Evolutionary conservation across 2,329 filamentous ascomycete genomes (phyloP).

Genomic region (Diaporthe vaccinii): DNA sequence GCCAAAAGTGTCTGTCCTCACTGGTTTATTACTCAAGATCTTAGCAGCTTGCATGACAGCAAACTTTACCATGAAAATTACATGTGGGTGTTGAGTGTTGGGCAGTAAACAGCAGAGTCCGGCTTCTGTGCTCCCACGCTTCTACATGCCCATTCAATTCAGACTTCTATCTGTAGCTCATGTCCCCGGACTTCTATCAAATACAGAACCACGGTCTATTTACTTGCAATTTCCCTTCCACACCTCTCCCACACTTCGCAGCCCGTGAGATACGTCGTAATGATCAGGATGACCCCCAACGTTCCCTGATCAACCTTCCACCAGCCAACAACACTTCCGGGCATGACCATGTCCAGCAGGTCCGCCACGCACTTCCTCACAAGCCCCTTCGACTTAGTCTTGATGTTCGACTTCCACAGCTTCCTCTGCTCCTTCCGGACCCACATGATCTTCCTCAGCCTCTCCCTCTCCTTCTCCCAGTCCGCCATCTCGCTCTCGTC

Average conservation of each 20-base stretch:
- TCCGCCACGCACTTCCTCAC: conserved; percentile 67
- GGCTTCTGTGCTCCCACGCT: background rate
- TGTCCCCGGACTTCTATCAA: background rate
- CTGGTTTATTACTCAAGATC: background rate
- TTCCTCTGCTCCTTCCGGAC: conserved; percentile 52
- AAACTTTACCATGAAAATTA: background rate
- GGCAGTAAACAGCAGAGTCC: background rate
- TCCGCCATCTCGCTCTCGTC: conserved; percentile 42
- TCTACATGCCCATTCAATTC: background rate
- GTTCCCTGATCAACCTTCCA: conserved; percentile 62
- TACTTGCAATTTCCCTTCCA: conserved; percentile 43
- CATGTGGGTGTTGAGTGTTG: too few relatives aligned
- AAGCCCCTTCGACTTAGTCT: conserved; percentile 52
- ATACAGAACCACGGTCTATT: background rate
- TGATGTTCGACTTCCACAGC: conserved; percentile 48
- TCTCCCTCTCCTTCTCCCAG: conserved; percentile 51
- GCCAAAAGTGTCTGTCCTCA: too few relatives aligned
- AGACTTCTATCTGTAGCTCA: background rate
- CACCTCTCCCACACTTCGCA: conserved; percentile 72
- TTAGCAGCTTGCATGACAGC: background rate
- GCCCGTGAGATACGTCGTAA: conserved; percentile 73
- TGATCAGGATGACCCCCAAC: conserved; percentile 70
- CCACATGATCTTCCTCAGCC: conserved; percentile 52
- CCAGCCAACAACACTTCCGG: conserved; percentile 73
- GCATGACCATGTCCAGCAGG: conserved; percentile 72